phyloP scores from a whole-genome alignment of 371 early-diverging fungal genomes.

The Rhizopus delemar region DNA sequence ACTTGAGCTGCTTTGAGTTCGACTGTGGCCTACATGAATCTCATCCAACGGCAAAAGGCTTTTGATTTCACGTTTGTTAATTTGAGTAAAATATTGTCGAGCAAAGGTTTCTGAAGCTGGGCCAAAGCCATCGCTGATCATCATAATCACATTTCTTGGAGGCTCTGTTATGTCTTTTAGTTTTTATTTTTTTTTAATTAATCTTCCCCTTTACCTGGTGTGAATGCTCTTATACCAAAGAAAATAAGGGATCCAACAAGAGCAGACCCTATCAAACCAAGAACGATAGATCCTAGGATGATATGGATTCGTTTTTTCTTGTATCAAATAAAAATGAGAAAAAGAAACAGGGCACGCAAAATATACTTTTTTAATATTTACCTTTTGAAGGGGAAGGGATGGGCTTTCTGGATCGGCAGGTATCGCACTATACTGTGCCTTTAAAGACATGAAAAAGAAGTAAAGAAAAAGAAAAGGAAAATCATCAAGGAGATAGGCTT shows the following conservation, averaged over 20 bases:
- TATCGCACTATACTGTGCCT: neutral
- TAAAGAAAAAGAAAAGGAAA: neutral
- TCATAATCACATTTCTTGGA: constrained; percentile 77
- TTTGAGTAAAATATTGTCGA: constrained; percentile 70
- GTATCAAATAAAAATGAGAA: too few relatives aligned
- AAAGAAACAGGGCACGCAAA: neutral
- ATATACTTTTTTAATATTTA: constrained; percentile 4
- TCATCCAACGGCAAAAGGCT: constrained; percentile 70
- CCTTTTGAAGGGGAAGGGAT: constrained; percentile 8
- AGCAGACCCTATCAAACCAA: constrained; percentile 15
- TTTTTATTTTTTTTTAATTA: neutral
- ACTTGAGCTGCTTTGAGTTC: constrained; percentile 81
- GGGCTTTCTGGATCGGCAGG: neutral
- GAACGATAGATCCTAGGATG: constrained; percentile 20
- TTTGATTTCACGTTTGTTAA: constrained; percentile 40
- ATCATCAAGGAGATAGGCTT: too few relatives aligned
- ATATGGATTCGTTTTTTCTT: constrained; percentile 20
- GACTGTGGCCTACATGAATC: constrained; percentile 82
- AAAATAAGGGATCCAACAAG: constrained; percentile 16
- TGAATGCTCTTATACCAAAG: constrained; percentile 6
- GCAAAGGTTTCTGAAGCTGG: constrained; percentile 92
- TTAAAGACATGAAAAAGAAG: neutral
- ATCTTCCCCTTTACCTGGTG: constrained; percentile 15
- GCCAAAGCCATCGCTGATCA: constrained; percentile 93
- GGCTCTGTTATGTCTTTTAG: neutral